Evolutionary conservation across 345 rosid genomes (phyloP).

Genomic region (Populus pruinosa): DNA sequence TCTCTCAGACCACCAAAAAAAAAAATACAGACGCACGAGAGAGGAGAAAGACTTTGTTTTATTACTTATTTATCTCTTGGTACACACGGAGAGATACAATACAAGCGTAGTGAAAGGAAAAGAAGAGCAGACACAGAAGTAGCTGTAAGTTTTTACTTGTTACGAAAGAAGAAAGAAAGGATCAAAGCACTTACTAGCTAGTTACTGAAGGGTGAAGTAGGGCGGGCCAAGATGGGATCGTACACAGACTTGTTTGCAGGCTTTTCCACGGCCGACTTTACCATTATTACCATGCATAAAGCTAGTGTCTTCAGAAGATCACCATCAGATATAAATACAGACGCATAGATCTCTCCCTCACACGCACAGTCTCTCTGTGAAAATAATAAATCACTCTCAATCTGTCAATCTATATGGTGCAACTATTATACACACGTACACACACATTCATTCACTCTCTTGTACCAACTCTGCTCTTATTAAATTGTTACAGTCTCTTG

Average conservation of each 20-base stretch:
- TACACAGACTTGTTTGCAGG: constrained; percentile 21
- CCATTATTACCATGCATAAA: constrained; percentile 43
- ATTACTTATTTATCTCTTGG: not conserved
- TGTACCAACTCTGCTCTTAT: constrained; percentile 14
- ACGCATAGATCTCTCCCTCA: not conserved
- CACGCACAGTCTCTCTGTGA: constrained; percentile 16
- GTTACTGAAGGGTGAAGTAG: no score
- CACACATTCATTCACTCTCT: constrained; percentile 16
- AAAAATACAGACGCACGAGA: not conserved
- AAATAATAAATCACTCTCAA: not conserved
- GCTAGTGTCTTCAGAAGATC: constrained; percentile 22
- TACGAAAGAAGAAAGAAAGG: no score
- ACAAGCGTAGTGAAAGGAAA: no score
- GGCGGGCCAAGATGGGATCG: constrained; percentile 8
- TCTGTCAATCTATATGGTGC: constrained; percentile 13
- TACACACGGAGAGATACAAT: no score
- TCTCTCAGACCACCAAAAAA: constrained; percentile 10
- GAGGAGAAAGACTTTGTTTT: not conserved
- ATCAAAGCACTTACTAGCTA: no score
- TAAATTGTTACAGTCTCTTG: not conserved
- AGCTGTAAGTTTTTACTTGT: no score
- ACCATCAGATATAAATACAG: no score
- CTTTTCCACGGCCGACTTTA: constrained; percentile 49
- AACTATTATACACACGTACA: not conserved
- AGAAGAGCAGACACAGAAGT: no score